A percentile compares a stretch with the other conserved stretches of the same genome.
These are phyloP conservation scores for Pulveroboletus sp. DNA, from an alignment of 768 basidiomycete species.

Conservation along the genomic window DNA sequence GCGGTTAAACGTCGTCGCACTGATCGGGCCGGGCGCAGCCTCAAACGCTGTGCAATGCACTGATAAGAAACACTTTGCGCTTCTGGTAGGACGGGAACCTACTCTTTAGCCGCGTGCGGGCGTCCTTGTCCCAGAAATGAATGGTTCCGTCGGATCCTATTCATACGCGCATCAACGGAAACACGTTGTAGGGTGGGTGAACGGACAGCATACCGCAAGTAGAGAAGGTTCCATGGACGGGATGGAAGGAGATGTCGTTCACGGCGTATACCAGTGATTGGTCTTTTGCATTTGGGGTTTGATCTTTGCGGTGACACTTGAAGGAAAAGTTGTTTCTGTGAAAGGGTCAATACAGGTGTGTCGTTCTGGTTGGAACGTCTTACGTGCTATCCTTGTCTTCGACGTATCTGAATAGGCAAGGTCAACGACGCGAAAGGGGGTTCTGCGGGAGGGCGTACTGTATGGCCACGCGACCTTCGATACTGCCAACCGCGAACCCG, in stretches of 20 bases:
- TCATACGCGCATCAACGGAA: slow-evolving; percentile 6
- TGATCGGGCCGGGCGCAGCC: slow-evolving; percentile 68
- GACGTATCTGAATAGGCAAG: slow-evolving; percentile 56
- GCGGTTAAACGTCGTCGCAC: slow-evolving; percentile 81
- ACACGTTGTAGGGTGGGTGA: slow-evolving; percentile 22
- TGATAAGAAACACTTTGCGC: background rate
- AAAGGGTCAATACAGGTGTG: background rate
- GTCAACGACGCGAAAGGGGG: background rate
- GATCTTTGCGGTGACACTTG: slow-evolving; percentile 74
- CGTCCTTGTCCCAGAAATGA: slow-evolving; percentile 95
- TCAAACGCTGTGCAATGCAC: slow-evolving; percentile 64
- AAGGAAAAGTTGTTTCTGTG: slow-evolving; percentile 81
- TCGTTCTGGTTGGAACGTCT: slow-evolving; percentile 19
- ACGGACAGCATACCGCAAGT: slow-evolving; percentile 59
- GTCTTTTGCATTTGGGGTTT: slow-evolving; percentile 52
- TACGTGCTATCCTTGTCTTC: slow-evolving; percentile 80
- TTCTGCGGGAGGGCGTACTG: slow-evolving; percentile 62
- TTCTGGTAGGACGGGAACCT: background rate
- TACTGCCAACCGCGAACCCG: slow-evolving; percentile 82
- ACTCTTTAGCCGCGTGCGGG: slow-evolving; percentile 91
- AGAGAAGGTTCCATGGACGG: slow-evolving; percentile 80
- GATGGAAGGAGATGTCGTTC: slow-evolving; percentile 86
- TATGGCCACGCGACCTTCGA: slow-evolving; percentile 91
- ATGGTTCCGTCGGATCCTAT: slow-evolving; percentile 81
- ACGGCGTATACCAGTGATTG: slow-evolving; percentile 77